phyloP scores from a whole-genome alignment of 2,329 filamentous ascomycete species.

The Sphaerostilbella broomeana region DNA sequence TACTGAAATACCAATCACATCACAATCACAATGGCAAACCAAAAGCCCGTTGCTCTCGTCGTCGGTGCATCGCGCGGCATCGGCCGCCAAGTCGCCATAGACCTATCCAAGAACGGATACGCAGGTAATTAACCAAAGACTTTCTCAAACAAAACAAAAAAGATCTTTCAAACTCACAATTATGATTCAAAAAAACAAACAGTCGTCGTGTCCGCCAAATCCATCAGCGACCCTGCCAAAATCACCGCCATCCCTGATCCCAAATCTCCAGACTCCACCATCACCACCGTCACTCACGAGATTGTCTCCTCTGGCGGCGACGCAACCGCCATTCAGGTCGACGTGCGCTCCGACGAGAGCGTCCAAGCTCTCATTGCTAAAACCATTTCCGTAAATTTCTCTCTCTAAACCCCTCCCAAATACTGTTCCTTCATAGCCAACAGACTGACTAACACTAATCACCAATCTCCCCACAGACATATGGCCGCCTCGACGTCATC shows the following conservation, averaged over 20 bases:
- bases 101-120: conserved; percentile 65
- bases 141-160: background rate
- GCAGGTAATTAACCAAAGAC: conserved; percentile 44
- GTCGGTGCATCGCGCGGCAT: conserved; percentile 75
- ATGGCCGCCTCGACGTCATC: conserved; percentile 63
- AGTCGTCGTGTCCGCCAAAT: conserved; percentile 76
- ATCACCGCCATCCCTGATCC: conserved; percentile 62
- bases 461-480: conserved; percentile 31
- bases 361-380: conserved; percentile 53
- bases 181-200: no score
- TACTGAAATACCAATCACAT: no score
- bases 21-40: conserved; percentile 15
- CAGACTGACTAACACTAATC: conserved; percentile 1
- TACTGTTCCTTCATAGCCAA: conserved; percentile 2
- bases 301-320: conserved; percentile 58
- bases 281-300: conserved; percentile 72
- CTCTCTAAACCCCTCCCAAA: background rate
- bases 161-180: background rate
- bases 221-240: conserved; percentile 55
- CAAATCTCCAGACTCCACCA: conserved; percentile 68
- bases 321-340: conserved; percentile 61
- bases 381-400: conserved; percentile 37
- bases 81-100: conserved; percentile 71
- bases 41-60: conserved; percentile 57
- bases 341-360: conserved; percentile 59